Base-by-base conservation (phyloP, 768 basidiomycete genomes). In the Pleurotus djamor region DNA sequence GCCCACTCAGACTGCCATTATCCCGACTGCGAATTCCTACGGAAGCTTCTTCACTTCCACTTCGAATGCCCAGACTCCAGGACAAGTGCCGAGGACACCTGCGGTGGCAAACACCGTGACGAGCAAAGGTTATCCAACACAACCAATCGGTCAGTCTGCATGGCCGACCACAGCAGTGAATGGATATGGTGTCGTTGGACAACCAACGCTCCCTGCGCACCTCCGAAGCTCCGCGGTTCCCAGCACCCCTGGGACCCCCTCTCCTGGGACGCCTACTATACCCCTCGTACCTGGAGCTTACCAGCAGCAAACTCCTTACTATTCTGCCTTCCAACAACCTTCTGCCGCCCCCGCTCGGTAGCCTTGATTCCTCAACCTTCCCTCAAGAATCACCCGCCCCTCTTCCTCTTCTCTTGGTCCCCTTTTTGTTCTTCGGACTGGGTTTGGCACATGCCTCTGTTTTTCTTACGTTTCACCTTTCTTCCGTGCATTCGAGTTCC, bases 41-140 rank as follows among this genome's bases (percentile, higher is more conserved):
- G 74, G 78, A 0, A 67, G 75, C 33, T 81, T 79, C 58, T 82
- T 77, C 60, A 72, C 67, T 44, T 59, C 63, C 5, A 45, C 62
- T 44, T 59, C 58, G 35, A 38, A 56, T 35, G 59, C 69, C 57
- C 72, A 75, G 34, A 37, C 69, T 32, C 63, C 69, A 14, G 69
- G 37, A 55, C 62, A 41, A 66, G 61, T 32, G 61, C 78, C 80
- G 9, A 48, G 57, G 47, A 58, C 57, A 5, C 57, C 57, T 48
- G 83, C 80, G 2, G 83, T 84, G 16, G 83, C 83, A 14, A 84
- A 84, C 49, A 84, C 83, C 0, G 80, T 84, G 38, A 59, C 68
- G 44, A 58, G 28, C 28, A 59, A 55, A 43, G 44, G 49, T 28
- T 41, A 52, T 52, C 17, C 43, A 51, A 16, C 45, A 51, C 21